These are phyloP conservation scores for Arachnopeziza araneosa DNA, from an alignment of 2,329 filamentous ascomycete genomes.

Conservation along the genomic window DNA sequence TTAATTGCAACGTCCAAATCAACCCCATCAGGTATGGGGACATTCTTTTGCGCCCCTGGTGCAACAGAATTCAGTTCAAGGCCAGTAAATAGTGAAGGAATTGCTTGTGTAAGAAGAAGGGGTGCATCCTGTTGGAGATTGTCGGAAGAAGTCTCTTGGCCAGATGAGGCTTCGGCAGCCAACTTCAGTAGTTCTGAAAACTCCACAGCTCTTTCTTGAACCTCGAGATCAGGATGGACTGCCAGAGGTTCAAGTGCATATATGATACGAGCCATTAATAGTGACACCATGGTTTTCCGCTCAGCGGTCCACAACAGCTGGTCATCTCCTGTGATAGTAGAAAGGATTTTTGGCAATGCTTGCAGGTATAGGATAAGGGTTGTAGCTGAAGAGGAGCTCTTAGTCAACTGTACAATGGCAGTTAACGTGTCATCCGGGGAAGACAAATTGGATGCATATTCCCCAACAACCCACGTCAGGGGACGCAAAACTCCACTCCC, in stretches of 20 bases:
- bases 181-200: constrained; percentile 86
- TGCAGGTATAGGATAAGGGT: constrained; percentile 78
- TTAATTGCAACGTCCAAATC: constrained; percentile 82
- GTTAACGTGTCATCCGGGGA: constrained; percentile 68
- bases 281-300: constrained; percentile 66
- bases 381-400: constrained; percentile 48
- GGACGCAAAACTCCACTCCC: constrained; percentile 66
- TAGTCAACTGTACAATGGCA: constrained; percentile 62
- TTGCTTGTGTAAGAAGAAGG: constrained; percentile 80
- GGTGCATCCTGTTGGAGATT: constrained; percentile 61
- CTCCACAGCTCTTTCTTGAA: constrained; percentile 91
- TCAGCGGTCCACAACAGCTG: constrained; percentile 63
- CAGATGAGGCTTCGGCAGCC: constrained; percentile 72
- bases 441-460: constrained; percentile 71
- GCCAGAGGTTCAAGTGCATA: constrained; percentile 75
- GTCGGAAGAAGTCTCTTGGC: constrained; percentile 54
- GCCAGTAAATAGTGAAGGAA: constrained; percentile 80
- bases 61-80: constrained; percentile 92
- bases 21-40: constrained; percentile 70
- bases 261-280: constrained; percentile 76
- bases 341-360: constrained; percentile 79
- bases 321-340: constrained; percentile 61
- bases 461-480: constrained; percentile 80
- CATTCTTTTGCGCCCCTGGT: constrained; percentile 73
- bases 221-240: constrained; percentile 80